These are phyloP conservation scores for Tritrichomonas foetus DNA, from an alignment of 208 protist genomes.

Conservation along the genomic window DNA sequence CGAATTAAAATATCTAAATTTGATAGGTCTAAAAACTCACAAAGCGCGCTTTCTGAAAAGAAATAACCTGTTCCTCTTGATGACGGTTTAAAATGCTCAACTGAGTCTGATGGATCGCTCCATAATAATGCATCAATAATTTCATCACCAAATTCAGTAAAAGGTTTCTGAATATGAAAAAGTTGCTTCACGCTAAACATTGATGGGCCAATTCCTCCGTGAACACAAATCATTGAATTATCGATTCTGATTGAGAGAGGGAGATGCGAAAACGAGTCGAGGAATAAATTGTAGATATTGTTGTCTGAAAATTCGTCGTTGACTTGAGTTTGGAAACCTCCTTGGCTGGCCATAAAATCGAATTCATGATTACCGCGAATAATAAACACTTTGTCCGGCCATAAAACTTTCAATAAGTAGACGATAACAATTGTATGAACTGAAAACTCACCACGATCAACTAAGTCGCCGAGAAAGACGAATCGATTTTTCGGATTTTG, in stretches of 20 bases:
- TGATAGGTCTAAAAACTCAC: neutral
- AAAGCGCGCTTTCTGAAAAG: neutral
- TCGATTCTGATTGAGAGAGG: neutral
- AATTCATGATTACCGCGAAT: slow-evolving; percentile 1
- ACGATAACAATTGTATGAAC: neutral
- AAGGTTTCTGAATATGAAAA: neutral
- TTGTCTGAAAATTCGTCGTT: neutral
- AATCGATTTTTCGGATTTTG: neutral
- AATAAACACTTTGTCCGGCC: neutral
- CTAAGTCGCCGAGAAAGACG: neutral
- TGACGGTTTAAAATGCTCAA: neutral
- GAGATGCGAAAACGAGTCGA: neutral
- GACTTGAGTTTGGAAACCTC: neutral
- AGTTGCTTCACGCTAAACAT: neutral
- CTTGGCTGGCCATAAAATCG: too few relatives aligned
- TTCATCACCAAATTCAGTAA: neutral
- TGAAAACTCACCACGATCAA: neutral
- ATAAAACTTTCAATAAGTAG: neutral
- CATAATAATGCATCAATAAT: neutral
- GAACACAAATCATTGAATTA: neutral
- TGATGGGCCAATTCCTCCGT: neutral
- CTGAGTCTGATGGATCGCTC: neutral
- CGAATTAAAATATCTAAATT: neutral
- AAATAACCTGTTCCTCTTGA: neutral
- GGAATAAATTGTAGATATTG: neutral